Conservation (phyloP, 1,139 yeast genomes). For the Kodamaea anthophila region DNA sequence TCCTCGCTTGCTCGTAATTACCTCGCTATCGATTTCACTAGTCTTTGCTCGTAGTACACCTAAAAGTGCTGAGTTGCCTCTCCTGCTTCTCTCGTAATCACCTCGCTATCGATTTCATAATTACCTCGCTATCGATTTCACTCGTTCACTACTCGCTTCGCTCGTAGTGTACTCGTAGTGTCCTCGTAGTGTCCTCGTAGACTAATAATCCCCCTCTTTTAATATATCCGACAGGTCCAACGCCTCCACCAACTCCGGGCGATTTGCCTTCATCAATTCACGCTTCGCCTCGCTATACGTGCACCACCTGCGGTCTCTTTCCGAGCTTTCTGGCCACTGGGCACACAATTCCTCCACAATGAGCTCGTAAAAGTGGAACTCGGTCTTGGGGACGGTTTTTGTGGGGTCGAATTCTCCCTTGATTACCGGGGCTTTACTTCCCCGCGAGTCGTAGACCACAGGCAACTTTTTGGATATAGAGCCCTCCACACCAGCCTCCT, state of each 20-base stretch:
- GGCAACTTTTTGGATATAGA: slow-evolving; percentile 51
- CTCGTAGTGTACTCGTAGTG: neutral
- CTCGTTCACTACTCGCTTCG: slow-evolving; percentile 1
- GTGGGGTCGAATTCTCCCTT: slow-evolving; percentile 37
- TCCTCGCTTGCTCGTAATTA: too few relatives aligned
- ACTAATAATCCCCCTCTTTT: slow-evolving; percentile 15
- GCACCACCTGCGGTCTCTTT: slow-evolving; percentile 71
- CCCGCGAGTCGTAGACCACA: slow-evolving; percentile 61
- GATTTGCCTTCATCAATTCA: slow-evolving; percentile 51
- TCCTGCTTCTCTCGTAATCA: too few relatives aligned
- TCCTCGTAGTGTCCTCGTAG: neutral
- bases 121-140: too few relatives aligned
- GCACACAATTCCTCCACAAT: slow-evolving; percentile 47
- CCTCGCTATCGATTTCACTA: too few relatives aligned
- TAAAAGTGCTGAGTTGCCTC: too few relatives aligned
- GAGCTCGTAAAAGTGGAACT: slow-evolving; percentile 83
- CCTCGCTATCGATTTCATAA: too few relatives aligned
- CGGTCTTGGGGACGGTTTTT: slow-evolving; percentile 55
- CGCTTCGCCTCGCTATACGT: slow-evolving; percentile 64
- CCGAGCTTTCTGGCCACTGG: slow-evolving; percentile 67
- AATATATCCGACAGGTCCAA: slow-evolving; percentile 50
- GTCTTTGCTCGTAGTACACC: too few relatives aligned
- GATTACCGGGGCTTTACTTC: slow-evolving; percentile 51
- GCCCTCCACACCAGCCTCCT: slow-evolving; percentile 90
- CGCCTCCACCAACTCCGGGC: slow-evolving; percentile 68